Conservation (phyloP, 305 asterid genomes). For the Solanum hybrid region DNA sequence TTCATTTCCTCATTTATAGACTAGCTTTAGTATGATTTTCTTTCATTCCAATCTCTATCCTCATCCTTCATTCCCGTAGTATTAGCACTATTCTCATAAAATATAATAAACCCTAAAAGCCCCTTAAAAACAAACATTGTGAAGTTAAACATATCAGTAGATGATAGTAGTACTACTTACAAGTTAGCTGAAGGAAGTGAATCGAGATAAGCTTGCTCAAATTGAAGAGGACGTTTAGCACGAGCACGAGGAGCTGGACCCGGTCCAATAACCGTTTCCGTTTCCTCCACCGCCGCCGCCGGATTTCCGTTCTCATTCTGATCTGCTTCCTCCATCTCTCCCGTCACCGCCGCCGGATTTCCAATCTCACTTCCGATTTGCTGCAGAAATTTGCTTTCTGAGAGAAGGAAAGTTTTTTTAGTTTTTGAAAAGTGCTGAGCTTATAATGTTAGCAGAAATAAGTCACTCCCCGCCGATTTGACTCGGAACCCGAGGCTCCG, state of each 20-base stretch:
- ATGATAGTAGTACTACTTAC: slow-evolving; percentile 24
- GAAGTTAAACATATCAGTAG: background rate
- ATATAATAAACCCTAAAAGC: background rate
- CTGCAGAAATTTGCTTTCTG: background rate
- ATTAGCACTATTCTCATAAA: background rate
- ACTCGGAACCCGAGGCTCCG: background rate
- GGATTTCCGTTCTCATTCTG: slow-evolving; percentile 27
- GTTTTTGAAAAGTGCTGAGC: background rate
- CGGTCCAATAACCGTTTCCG: slow-evolving; percentile 57
- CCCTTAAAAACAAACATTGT: background rate
- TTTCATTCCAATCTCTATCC: background rate
- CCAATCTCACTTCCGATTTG: background rate
- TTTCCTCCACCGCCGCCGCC: slow-evolving; percentile 19
- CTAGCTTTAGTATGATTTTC: background rate
- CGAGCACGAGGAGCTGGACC: slow-evolving; percentile 69
- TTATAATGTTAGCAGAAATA: background rate
- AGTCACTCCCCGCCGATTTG: background rate
- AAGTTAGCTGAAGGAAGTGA: slow-evolving; percentile 92
- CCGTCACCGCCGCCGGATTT: background rate
- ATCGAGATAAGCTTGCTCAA: slow-evolving; percentile 87
- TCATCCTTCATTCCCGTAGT: background rate
- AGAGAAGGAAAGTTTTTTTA: background rate
- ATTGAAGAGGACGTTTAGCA: slow-evolving; percentile 78
- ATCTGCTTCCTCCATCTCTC: slow-evolving; percentile 22
- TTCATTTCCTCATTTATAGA: background rate